Percentiles rank a stretch among this genome's conserved stretches.
Conservation (phyloP, 257 asterid genomes). For the Galeopsis tetrahit region DNA sequence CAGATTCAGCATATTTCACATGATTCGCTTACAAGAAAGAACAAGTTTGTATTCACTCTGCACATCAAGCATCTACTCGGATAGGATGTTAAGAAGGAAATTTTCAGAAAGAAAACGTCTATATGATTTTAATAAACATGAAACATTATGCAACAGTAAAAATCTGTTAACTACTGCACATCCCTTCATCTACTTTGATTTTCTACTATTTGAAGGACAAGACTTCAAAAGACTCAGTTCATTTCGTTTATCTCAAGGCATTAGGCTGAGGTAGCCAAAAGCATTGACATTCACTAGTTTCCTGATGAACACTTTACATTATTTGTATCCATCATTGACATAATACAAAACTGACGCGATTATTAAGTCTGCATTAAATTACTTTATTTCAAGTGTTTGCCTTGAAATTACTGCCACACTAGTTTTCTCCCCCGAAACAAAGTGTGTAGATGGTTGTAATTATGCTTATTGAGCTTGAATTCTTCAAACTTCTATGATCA, state of each 20-base stretch:
- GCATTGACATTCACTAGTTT: background rate
- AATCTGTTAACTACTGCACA: background rate
- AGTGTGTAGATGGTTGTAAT: background rate
- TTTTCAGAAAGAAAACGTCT: conserved; percentile 2
- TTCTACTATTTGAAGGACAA: background rate
- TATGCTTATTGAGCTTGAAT: conserved; percentile 1
- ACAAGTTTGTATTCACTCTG: background rate
- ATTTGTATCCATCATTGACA: background rate
- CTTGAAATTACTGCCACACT: background rate
- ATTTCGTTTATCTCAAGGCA: conserved; percentile 18
- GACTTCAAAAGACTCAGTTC: conserved; percentile 22
- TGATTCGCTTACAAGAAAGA: conserved; percentile 28
- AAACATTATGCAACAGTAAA: background rate
- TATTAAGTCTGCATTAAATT: conserved; percentile 1
- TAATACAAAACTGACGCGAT: background rate
- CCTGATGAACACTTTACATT: background rate
- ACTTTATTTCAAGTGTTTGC: conserved; percentile 1
- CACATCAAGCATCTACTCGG: background rate
- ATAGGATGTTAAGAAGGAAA: conserved; percentile 14
- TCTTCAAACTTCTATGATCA: conserved; percentile 2
- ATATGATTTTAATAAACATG: background rate
- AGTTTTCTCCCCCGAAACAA: background rate
- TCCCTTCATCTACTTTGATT: conserved; percentile 7
- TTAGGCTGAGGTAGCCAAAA: conserved; percentile 16
- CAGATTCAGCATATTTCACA: conserved; percentile 13